Evolutionary conservation across 345 rosid genomes (phyloP).

Genomic region (Eucalyptus shirleyi): DNA sequence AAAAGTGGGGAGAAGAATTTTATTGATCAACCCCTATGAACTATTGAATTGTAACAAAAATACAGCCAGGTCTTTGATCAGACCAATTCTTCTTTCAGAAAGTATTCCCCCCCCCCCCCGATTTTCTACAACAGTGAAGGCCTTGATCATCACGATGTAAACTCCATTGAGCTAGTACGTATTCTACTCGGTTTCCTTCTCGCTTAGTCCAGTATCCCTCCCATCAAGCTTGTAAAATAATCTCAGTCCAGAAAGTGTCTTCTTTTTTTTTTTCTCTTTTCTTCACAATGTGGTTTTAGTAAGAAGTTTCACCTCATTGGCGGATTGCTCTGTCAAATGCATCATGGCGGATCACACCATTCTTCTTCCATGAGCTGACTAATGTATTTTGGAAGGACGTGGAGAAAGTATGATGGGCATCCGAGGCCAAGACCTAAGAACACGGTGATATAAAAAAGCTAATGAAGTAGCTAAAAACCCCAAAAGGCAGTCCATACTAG

Average conservation of each 20-base stretch:
- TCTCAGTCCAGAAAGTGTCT: neutral
- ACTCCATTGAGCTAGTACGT: neutral
- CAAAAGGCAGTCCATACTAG: neutral
- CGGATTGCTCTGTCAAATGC: neutral
- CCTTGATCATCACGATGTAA: neutral
- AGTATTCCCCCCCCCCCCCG: accelerated
- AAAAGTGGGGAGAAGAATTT: too few species aligned
- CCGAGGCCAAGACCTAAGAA: too few species aligned
- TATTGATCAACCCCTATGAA: too few species aligned
- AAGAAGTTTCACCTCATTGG: neutral
- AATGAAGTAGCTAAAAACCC: neutral
- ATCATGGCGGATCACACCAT: neutral
- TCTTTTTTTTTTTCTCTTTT: neutral
- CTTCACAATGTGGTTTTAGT: neutral
- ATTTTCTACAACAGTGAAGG: neutral
- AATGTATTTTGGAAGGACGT: neutral
- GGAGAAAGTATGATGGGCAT: neutral
- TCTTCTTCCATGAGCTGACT: neutral
- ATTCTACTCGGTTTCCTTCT: neutral
- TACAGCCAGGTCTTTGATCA: neutral
- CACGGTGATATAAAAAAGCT: neutral
- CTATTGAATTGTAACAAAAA: neutral
- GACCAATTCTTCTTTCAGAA: neutral
- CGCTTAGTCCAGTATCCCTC: neutral
- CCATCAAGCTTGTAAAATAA: neutral